Evolutionary conservation across 768 basidiomycete species (phyloP), one percentile per base, ranked within the genome.

Genomic region (Phanerochaete sordida): DNA sequence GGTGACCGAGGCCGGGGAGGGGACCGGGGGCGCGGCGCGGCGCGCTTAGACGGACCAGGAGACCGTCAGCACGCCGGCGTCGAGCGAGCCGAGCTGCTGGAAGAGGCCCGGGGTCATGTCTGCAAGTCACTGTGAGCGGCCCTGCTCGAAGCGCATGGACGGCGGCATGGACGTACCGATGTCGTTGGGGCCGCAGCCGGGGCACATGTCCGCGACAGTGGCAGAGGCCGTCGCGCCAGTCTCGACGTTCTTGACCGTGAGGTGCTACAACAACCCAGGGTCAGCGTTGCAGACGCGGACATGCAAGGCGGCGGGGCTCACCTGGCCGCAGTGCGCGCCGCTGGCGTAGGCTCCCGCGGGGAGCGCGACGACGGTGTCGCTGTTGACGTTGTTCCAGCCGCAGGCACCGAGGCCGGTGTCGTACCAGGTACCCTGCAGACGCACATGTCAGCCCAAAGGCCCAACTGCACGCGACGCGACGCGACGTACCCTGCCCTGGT

Each of bases 101-200:
- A 91, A 91, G 33, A 87, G 68, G 7, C 77, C 75, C 9, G 81
- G 80, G 28, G 87, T 88, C 84, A 90, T 80, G 69, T 91, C 88
- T 91, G 69, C 26, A 51, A 33, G 15, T 5, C 8, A n/a, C 15
- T 37, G 21, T 43, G 26, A 54, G 35, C 23, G 7, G 26, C 6
- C 6, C 16, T 30, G 56, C 26, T 16, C 15, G 39, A 24, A 9
- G n/a, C n/a, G n/a, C n/a, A 26, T 28, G 61, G 31, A 56, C n/a
- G 27, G 33, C n/a, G 33, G 19, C 6, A 28, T 43, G 7, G 39
- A 72, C 80, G 60, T 70, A 89, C 88, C 89, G 62, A 91, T 73
- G 66, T 84, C 83, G 60, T 67, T 63, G 0, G 75, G 60, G 33
- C 68, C 75, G 70, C 89, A 91, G 23, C 79, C 72, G 30, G 74